Evolutionary conservation across 768 basidiomycete genomes (phyloP).

Genomic region (Mycena floridula): DNA sequence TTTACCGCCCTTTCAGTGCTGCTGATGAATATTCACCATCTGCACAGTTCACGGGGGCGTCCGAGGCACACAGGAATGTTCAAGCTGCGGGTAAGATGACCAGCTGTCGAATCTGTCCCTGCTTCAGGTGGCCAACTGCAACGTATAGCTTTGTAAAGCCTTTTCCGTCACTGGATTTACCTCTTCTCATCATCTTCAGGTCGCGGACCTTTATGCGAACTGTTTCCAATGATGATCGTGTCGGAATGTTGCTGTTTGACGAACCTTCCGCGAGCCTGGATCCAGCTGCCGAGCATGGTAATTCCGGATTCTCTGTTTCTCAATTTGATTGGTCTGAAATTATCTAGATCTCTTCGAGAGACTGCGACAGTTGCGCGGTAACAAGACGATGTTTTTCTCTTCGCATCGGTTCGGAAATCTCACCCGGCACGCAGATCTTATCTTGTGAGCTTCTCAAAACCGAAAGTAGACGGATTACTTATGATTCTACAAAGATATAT

Average conservation of each 20-base stretch:
- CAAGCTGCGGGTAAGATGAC: slow-evolving; percentile 20
- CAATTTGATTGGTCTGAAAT: slow-evolving; percentile 1
- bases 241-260: slow-evolving; percentile 63
- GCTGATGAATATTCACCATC: neutral
- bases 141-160: slow-evolving; percentile 60
- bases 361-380: slow-evolving; percentile 57
- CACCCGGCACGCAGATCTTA: slow-evolving; percentile 66
- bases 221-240: slow-evolving; percentile 39
- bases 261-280: slow-evolving; percentile 71
- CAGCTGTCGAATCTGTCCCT: slow-evolving; percentile 13
- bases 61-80: neutral
- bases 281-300: slow-evolving; percentile 70
- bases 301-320: neutral
- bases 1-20: slow-evolving; percentile 52
- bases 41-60: neutral
- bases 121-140: slow-evolving; percentile 76
- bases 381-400: slow-evolving; percentile 81
- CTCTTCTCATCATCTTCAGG: slow-evolving; percentile 31
- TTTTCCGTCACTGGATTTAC: slow-evolving; percentile 30
- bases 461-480: slow-evolving; percentile 21
- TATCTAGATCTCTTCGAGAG: slow-evolving; percentile 60
- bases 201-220: slow-evolving; percentile 67
- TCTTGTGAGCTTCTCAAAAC: slow-evolving; percentile 38
- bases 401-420: slow-evolving; percentile 69
- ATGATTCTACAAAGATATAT: slow-evolving; percentile 51